phyloP scores from a whole-genome alignment of 2,329 filamentous ascomycete genomes.

The Paecilomyces dactylethromorphus region DNA sequence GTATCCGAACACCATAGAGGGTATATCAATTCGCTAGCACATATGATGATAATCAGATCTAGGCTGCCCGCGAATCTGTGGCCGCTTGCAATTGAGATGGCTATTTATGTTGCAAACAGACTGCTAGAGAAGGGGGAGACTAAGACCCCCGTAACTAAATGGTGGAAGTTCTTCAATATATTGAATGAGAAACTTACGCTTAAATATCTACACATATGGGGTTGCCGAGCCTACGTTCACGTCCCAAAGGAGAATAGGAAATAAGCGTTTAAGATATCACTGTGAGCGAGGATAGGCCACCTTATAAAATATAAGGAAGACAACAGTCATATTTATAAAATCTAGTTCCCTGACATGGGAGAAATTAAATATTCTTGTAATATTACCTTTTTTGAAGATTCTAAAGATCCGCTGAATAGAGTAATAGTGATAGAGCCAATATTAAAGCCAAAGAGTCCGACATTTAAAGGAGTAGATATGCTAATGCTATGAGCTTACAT shows the following conservation, averaged over 20 bases:
- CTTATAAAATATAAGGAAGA: background rate
- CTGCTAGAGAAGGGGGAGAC: background rate
- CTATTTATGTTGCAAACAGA: background rate
- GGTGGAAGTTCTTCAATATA: too few species aligned
- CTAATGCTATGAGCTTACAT: background rate
- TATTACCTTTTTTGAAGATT: background rate
- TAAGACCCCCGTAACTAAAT: background rate
- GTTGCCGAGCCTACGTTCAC: background rate
- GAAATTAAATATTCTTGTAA: background rate
- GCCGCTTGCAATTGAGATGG: too few species aligned
- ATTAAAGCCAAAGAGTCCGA: background rate
- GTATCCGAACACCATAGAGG: too few species aligned
- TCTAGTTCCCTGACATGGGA: background rate
- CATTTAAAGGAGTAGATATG: background rate
- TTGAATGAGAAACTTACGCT: too few species aligned
- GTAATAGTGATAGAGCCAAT: background rate
- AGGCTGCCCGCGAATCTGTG: too few species aligned
- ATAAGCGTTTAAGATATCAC: background rate
- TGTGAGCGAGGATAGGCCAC: background rate
- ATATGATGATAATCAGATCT: too few species aligned
- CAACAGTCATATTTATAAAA: background rate
- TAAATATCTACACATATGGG: too few species aligned
- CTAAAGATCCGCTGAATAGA: too few species aligned
- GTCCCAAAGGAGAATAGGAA: background rate
- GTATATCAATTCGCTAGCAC: too few species aligned